phyloP scores from a whole-genome alignment of 2,329 filamentous ascomycete species.

The Sporothrix variecibatus region DNA sequence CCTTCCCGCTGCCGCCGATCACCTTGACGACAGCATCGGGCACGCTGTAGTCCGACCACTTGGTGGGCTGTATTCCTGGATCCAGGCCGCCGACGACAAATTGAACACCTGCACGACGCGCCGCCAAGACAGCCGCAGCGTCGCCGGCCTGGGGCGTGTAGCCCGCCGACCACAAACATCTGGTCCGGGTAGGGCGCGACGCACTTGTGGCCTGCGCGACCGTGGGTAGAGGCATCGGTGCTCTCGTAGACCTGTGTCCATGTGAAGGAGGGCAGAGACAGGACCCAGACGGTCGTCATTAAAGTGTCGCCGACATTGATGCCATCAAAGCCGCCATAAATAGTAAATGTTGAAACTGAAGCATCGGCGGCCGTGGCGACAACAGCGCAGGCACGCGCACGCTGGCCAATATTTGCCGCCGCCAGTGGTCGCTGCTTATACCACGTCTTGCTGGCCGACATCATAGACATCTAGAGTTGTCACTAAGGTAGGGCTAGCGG shows the following conservation, averaged over 20 bases:
- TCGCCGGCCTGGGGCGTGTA: slow-evolving; percentile 45
- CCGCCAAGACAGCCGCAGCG: slow-evolving; percentile 50
- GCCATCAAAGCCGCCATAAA: slow-evolving; percentile 75
- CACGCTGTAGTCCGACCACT: slow-evolving; percentile 67
- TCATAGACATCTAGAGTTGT: slow-evolving; percentile 76
- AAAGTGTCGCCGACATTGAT: slow-evolving; percentile 41
- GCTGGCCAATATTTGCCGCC: slow-evolving; percentile 54
- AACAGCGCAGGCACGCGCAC: slow-evolving; percentile 71
- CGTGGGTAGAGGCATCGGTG: slow-evolving; percentile 48
- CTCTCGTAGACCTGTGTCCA: slow-evolving; percentile 63
- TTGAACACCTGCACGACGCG: slow-evolving; percentile 69
- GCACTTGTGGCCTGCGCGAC: slow-evolving; percentile 73
- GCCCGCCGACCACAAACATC: slow-evolving; percentile 78
- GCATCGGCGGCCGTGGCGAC: slow-evolving; percentile 70
- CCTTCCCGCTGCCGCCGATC: slow-evolving; percentile 67
- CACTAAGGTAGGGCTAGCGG: slow-evolving; percentile 70
- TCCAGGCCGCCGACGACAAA: slow-evolving; percentile 68
- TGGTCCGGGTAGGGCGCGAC: slow-evolving; percentile 75
- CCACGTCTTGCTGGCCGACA: slow-evolving; percentile 69
- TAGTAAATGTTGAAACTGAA: slow-evolving; percentile 83
- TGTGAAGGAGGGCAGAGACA: slow-evolving; percentile 77
- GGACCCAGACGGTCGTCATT: slow-evolving; percentile 74
- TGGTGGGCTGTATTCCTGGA: slow-evolving; percentile 66
- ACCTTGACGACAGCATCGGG: slow-evolving; percentile 62
- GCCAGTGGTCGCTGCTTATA: slow-evolving; percentile 73